phyloP scores from a whole-genome alignment of 345 rosid genomes.

The Citrus glauca region DNA sequence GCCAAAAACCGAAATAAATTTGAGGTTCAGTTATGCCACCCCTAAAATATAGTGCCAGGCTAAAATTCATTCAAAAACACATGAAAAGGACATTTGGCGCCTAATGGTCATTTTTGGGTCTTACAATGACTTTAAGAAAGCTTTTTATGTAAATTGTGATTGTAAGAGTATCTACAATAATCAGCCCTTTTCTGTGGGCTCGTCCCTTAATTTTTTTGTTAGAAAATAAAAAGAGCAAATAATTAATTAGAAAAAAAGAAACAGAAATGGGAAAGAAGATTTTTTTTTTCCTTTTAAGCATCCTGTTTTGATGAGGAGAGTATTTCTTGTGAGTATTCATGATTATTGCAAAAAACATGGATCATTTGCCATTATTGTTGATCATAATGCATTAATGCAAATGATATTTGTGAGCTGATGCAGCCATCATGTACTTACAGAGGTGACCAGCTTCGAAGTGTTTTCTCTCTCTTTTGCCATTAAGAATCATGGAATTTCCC shows the following conservation, averaged over 20 bases:
- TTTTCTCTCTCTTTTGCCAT: neutral
- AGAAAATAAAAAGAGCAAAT: neutral
- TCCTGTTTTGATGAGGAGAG: neutral
- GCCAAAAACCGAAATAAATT: neutral
- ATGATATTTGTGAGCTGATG: neutral
- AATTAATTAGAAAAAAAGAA: neutral
- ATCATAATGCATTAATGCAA: neutral
- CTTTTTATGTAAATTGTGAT: neutral
- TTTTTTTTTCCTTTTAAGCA: neutral
- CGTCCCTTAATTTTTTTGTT: neutral
- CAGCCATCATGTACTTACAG: neutral
- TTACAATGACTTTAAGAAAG: neutral
- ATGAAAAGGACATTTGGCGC: neutral
- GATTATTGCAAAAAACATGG: neutral
- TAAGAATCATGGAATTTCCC: neutral
- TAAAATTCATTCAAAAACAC: neutral
- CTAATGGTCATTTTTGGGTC: neutral
- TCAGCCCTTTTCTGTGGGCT: neutral
- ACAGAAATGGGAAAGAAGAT: neutral
- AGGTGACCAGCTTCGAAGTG: neutral
- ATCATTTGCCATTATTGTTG: neutral
- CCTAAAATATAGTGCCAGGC: neutral
- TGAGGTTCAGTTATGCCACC: no score
- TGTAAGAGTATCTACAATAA: neutral
- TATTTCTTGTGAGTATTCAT: neutral